phyloP scores from a whole-genome alignment of 345 rosid species.

The Turritis glabra region DNA sequence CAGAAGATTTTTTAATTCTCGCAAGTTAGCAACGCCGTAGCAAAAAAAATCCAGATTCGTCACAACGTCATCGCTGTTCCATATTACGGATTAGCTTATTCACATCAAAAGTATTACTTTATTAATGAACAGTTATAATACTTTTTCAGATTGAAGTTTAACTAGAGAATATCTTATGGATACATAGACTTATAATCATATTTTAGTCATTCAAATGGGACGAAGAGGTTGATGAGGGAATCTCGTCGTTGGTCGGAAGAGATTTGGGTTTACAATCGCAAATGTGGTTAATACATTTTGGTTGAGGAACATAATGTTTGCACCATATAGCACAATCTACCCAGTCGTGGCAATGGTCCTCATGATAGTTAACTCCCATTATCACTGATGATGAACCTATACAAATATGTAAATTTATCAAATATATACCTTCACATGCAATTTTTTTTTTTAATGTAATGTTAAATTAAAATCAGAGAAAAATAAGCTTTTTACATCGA shows the following conservation, averaged over 20 bases:
- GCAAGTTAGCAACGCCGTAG: background rate
- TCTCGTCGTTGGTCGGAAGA: background rate
- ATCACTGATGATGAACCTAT: slow-evolving; percentile 20
- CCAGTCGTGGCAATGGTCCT: slow-evolving; percentile 22
- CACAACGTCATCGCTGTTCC: background rate
- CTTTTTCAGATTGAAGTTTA: background rate
- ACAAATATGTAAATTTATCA: background rate
- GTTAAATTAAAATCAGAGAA: no score
- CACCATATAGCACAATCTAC: slow-evolving; percentile 16
- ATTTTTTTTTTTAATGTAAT: no score
- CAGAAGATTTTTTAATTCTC: background rate
- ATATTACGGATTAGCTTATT: background rate
- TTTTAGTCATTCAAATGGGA: background rate
- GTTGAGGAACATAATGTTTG: slow-evolving; percentile 25
- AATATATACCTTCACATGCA: background rate
- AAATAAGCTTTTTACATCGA: no score
- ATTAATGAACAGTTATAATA: background rate
- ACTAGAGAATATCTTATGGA: background rate
- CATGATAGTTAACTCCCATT: slow-evolving; percentile 13
- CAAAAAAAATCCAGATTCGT: background rate
- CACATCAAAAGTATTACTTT: background rate
- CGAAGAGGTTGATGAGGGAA: background rate
- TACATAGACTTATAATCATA: background rate
- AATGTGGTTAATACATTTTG: slow-evolving; percentile 27
- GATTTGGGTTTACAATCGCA: slow-evolving; percentile 26